Base-by-base conservation (phyloP, 768 basidiomycete species). In the Termitomyces sp. region DNA sequence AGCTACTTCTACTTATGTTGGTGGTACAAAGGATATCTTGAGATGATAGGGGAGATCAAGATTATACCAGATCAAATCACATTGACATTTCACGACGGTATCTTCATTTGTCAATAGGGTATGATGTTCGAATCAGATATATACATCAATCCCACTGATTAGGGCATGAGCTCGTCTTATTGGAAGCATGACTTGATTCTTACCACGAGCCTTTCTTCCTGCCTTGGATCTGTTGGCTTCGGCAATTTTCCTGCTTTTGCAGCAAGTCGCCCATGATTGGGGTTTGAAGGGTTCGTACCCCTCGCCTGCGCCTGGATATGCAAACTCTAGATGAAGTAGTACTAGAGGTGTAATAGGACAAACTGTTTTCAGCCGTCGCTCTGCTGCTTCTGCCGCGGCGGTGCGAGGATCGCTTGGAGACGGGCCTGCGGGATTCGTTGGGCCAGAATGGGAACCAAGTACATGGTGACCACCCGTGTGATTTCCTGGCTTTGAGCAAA, bases 331-430 rank as follows among this genome's bases (percentile, higher is more conserved):
- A 59, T 56, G 60, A 54, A 54, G 45, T 61, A 59, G 55, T 54
- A 55, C 53, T 42, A 37, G 47, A 32, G 39, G 55, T 48, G 39
- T 52, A 50, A 45, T 44, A 56, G 57, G 52, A 72, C 82, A 72
- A 63, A 84, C 84, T 64, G 76, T 75, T 70, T 83, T 74, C 67
- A 78, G 59, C 60, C 84, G 76, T 63, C 78, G 78, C 67, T 84
- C 84, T 60, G 84, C 84, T 58, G 84, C 84, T 67, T 79, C 80
- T 67, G 81, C 79, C 52, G 82, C 81, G 66, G 83, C 83, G 50
- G 73, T 70, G 64, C 80, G 79, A 66, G 76, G 70, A 73, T 83
- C 71, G 58, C 63, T 63, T 55, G 64, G 64, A 63, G 68, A 66
- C 53, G 68, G 40, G 52, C 56, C 63, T 49, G 58, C 67, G 62